Evolutionary conservation across 2,329 filamentous ascomycete species (phyloP), one percentile per base, ranked within the genome.

Genomic region (Stenocarpella maydis): DNA sequence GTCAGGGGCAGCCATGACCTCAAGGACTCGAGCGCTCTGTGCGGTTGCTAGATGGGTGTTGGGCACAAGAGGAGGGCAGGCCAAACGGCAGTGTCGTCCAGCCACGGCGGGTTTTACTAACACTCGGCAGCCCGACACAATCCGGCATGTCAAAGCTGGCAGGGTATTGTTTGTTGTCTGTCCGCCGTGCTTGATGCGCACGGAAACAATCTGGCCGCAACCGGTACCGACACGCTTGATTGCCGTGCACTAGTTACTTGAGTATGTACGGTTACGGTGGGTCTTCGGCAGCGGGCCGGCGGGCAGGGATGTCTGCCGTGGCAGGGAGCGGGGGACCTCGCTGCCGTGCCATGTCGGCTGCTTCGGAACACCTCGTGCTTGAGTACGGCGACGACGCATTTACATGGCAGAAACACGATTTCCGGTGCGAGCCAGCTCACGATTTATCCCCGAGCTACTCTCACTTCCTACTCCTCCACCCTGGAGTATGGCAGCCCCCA

Each of bases 401-500:
- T 53, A 12, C 17, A 19, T 50, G 7, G 55, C 45, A 17, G 67
- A 53, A 31, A 41, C 5, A 53, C 37, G 3, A 21, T 47, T 19
- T 10, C 39, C 19, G 7, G 14, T 28, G 34, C 17, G 4, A 17
- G 12, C 19, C 39, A 43, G 39, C 12, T 47, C 8, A 19, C 26
- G 9, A 24, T 19, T 61, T 19, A 10, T 34, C 39, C 14, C 21
- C 31, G 39, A 28, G 17, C 24, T 21, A 28, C n/a, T n/a, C 4
- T 17, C 34, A 39, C 37, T 43, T 9, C 15, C 4, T 12, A 14
- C 58, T 47, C 26, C 4, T 34, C 19, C 10, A 37, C n/a, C 28
- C 26, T 21, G 15, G 24, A 65, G 37, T 19, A 71, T 72, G 68
- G 49, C 70, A 26, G 65, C 58, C 26, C 70, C 70, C 17, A 55